Conservation (phyloP, 495 filamentous ascomycete species). For the Penicillium soppii region DNA sequence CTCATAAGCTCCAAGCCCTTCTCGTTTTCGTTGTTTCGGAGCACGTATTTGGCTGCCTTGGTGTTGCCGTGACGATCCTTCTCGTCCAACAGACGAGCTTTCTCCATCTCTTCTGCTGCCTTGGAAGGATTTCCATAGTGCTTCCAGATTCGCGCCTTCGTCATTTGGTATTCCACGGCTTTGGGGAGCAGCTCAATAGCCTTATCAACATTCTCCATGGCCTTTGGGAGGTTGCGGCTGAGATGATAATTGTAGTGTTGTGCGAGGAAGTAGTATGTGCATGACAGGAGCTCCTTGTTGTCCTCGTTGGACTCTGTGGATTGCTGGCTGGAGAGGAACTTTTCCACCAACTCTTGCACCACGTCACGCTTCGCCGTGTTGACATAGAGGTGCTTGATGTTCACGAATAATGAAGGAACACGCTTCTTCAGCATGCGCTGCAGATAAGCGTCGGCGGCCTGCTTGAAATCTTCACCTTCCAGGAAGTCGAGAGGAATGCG, state of each 20-base stretch:
- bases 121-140: conserved; percentile 78
- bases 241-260: conserved; percentile 95
- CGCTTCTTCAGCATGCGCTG: conserved; percentile 88
- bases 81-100: conserved; percentile 78
- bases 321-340: conserved; percentile 60
- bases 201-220: conserved; percentile 78
- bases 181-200: conserved; percentile 71
- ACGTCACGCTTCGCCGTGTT: conserved; percentile 72
- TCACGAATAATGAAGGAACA: conserved; percentile 94
- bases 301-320: conserved; percentile 52
- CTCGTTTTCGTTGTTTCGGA: conserved; percentile 88
- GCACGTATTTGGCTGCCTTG: conserved; percentile 95
- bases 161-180: conserved; percentile 91
- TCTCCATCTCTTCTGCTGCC: conserved; percentile 85
- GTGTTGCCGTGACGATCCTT: conserved; percentile 97
- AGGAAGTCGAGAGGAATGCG: conserved; percentile 90
- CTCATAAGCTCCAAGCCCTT: conserved; percentile 84
- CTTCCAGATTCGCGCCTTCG: conserved; percentile 92
- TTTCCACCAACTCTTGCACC: conserved; percentile 74
- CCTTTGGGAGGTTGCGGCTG: conserved; percentile 79
- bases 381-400: conserved; percentile 87
- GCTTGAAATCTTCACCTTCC: conserved; percentile 76
- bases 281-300: conserved; percentile 61
- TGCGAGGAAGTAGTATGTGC: conserved; percentile 86
- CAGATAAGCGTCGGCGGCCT: conserved; percentile 78